phyloP scores from a whole-genome alignment of 441 rosid species.

The Melastoma candidum region DNA sequence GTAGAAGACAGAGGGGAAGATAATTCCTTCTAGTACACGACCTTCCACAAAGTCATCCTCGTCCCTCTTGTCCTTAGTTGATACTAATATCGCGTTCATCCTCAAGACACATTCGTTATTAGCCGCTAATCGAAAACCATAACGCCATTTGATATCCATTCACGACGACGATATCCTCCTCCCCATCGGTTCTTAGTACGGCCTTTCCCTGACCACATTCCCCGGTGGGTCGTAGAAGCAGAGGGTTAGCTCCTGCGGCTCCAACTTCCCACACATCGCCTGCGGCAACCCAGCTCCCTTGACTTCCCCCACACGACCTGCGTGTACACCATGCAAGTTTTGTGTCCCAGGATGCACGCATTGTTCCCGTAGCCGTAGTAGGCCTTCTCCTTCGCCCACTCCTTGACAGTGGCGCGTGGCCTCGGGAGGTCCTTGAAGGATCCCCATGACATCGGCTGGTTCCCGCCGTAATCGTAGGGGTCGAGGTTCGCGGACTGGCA shows the following conservation, averaged over 20 bases:
- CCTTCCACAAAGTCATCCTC: too few relatives aligned
- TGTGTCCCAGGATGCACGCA: conserved; percentile 40
- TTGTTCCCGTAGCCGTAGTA: conserved; percentile 44
- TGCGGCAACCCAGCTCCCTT: conserved; percentile 60
- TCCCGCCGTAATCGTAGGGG: conserved; percentile 49
- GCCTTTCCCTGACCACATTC: conserved; percentile 57
- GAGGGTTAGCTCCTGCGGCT: conserved; percentile 38
- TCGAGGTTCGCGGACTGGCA: conserved; percentile 61
- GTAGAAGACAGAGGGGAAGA: too few relatives aligned
- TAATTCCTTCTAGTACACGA: too few relatives aligned
- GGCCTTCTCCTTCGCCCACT: conserved; percentile 58
- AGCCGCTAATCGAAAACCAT: too few relatives aligned
- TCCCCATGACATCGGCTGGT: conserved; percentile 47
- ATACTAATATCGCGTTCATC: too few relatives aligned
- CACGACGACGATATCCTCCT: too few relatives aligned
- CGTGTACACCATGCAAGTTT: conserved; percentile 51
- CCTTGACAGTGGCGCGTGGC: conserved; percentile 49
- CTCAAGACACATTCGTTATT: too few relatives aligned
- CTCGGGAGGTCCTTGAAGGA: conserved; percentile 29
- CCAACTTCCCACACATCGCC: conserved; percentile 40
- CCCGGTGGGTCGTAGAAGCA: conserved; percentile 89
- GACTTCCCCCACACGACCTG: conserved; percentile 69
- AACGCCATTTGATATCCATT: too few relatives aligned
- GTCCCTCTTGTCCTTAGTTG: too few relatives aligned
- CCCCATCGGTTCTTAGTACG: conserved; percentile 26